Evolutionary conservation across 2,329 filamentous ascomycete genomes (phyloP), one percentile per base, ranked within the genome.

Genomic region (Colletotrichum sp.): DNA sequence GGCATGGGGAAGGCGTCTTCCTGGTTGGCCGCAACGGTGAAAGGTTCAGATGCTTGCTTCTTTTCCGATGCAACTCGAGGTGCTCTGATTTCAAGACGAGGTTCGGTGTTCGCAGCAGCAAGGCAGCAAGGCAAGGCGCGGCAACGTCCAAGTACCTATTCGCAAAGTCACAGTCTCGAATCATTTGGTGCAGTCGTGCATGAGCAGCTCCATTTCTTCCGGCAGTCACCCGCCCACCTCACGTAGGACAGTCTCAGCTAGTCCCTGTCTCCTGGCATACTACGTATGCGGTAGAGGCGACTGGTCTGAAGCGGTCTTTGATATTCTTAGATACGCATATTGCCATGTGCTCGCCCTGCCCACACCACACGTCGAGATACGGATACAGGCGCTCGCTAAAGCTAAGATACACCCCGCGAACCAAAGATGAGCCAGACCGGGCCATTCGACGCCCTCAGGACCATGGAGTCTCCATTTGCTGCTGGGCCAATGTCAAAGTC

Each of bases 171-270:
- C 14, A 34, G 65, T 43, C 65, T 68, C 32, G 65, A 58, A 68
- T 68, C 48, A 68, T 58, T 59, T 21, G 65, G 56, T 56, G 58
- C 67, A 69, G 70, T 71, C 62, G 21, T 58, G 61, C 55, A 63
- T 67, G 52, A 72, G 63, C 32, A 72, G 73, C 63, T 62, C 69
- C 73, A 56, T 75, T 52, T 68, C 69, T 72, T 38, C 69, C 56
- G 62, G 63, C 56, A 68, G 72, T 74, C 62, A 72, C 38, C 61
- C 48, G 69, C 62, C 69, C 69, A 74, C 55, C 69, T 67, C 69
- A 74, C 55, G 73, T 66, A 72, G 32, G 61, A 74, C 63, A 30
- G 63, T 73, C 34, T 68, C 70, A 59, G 62, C 56, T 63, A 68
- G 69, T 48, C 68, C 68, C 69, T 52, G 70, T 34, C 65, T 75